Evolutionary conservation across 108 stramenopile genomes (phyloP).

Genomic region (Cylindrotheca fusiformis): DNA sequence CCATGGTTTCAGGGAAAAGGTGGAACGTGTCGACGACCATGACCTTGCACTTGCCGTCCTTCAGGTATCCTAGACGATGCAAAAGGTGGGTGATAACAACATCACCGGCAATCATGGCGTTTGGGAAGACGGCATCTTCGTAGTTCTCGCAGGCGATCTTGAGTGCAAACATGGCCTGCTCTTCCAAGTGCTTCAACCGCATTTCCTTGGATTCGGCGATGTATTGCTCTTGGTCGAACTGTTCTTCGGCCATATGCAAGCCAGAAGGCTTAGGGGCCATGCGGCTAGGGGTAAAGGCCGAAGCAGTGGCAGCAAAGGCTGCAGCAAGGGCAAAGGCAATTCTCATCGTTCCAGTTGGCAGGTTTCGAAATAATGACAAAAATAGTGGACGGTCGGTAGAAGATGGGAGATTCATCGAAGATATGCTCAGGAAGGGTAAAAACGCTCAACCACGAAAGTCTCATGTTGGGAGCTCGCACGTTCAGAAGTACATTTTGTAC

Average conservation of each 20-base stretch:
- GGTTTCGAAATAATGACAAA: no score
- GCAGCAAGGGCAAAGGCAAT: conserved; percentile 39
- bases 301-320: conserved; percentile 35
- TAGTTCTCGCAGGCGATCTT: conserved; percentile 89
- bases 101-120: conserved; percentile 91
- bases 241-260: conserved; percentile 39
- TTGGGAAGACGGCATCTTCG: conserved; percentile 85
- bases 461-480: no score
- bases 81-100: conserved; percentile 86
- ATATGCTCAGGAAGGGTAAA: no score
- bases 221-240: conserved; percentile 85
- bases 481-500: no score
- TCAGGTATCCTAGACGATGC: conserved; percentile 79
- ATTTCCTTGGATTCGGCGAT: conserved; percentile 85
- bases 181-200: conserved; percentile 87
- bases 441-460: no score
- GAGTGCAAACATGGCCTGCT: conserved; percentile 88
- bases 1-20: conserved; percentile 95
- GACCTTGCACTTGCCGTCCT: conserved; percentile 72
- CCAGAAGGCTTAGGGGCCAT: conserved; percentile 12
- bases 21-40: conserved; percentile 97
- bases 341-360: no score
- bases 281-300: conserved; percentile 55
- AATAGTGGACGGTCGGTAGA: no score
- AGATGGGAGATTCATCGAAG: no score